Conservation (phyloP, 148 eudicot species). For the Nepenthes mirabilis region DNA sequence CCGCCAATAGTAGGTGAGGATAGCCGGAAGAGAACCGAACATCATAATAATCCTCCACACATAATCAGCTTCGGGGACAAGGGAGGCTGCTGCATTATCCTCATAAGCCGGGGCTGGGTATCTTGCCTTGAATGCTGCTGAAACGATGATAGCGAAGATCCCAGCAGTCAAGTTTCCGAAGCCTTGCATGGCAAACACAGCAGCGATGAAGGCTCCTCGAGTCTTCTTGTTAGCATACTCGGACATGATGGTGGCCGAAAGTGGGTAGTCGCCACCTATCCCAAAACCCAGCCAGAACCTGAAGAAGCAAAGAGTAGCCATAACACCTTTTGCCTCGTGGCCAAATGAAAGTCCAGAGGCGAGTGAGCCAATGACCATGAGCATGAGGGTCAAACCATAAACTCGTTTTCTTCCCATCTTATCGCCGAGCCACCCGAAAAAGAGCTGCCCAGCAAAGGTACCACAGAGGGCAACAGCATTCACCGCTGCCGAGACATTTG, state of each 20-base stretch:
- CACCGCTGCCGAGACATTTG: constrained; percentile 7
- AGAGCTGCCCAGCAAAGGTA: constrained; percentile 7
- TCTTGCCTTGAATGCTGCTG: constrained; percentile 1
- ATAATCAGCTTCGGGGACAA: constrained; percentile 6
- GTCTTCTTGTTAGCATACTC: constrained; percentile 13
- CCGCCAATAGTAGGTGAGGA: constrained; percentile 9
- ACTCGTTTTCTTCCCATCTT: constrained; percentile 6
- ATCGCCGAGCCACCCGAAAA: constrained; percentile 12
- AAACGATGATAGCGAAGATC: constrained; percentile 2
- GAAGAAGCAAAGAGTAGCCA: constrained; percentile 11
- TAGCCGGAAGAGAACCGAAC: constrained; percentile 8
- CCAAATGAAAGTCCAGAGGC: constrained; percentile 11
- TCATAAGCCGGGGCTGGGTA: constrained; percentile 2
- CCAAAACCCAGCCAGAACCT: constrained; percentile 13
- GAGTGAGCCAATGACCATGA: constrained; percentile 6
- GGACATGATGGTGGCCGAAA: constrained; percentile 10
- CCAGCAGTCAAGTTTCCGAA: constrained; percentile 8
- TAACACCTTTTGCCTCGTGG: neutral
- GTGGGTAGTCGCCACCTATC: constrained; percentile 7
- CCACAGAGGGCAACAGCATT: constrained; percentile 10
- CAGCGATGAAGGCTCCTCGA: constrained; percentile 7
- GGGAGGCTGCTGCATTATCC: neutral
- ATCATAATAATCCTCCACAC: constrained; percentile 8
- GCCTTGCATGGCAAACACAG: constrained; percentile 10
- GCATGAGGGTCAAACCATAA: constrained; percentile 12